These are phyloP conservation scores for Fraxinus platypoda DNA, from an alignment of 305 asterid species.

Conservation along the genomic window DNA sequence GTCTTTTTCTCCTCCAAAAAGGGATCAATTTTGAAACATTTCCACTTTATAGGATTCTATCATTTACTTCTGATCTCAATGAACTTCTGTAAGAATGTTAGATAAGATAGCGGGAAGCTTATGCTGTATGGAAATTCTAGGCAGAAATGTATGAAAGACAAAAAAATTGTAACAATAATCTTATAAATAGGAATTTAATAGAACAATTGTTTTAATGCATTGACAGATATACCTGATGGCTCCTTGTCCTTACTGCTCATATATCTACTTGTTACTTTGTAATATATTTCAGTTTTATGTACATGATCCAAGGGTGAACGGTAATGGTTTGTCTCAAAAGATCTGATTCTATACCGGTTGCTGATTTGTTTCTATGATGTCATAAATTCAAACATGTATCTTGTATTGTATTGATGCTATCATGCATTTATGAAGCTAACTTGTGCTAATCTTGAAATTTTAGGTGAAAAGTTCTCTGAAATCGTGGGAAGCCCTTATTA, in stretches of 20 bases:
- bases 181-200: not conserved
- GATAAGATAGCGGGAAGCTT: not conserved
- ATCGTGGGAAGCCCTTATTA: conserved; percentile 96
- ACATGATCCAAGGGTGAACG: conserved; percentile 12
- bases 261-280: not conserved
- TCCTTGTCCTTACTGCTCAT: not conserved
- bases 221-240: not conserved
- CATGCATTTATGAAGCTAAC: not conserved
- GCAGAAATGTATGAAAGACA: not conserved
- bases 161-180: not conserved
- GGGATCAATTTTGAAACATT: not conserved
- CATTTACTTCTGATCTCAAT: not conserved
- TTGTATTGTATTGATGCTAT: not conserved
- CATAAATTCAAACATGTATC: not conserved
- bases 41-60: not conserved
- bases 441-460: conserved; percentile 17
- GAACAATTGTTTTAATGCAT: not conserved
- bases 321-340: not conserved
- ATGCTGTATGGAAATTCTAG: not conserved
- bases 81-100: not conserved
- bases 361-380: conserved; percentile 1
- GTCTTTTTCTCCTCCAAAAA: not conserved
- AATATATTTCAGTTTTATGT: conserved; percentile 3
- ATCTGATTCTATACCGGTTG: conserved; percentile 1
- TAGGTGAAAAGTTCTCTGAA: conserved; percentile 90